These are phyloP conservation scores for Pseudotulostoma volvatum DNA, from an alignment of 495 filamentous ascomycete genomes.

Conservation along the genomic window DNA sequence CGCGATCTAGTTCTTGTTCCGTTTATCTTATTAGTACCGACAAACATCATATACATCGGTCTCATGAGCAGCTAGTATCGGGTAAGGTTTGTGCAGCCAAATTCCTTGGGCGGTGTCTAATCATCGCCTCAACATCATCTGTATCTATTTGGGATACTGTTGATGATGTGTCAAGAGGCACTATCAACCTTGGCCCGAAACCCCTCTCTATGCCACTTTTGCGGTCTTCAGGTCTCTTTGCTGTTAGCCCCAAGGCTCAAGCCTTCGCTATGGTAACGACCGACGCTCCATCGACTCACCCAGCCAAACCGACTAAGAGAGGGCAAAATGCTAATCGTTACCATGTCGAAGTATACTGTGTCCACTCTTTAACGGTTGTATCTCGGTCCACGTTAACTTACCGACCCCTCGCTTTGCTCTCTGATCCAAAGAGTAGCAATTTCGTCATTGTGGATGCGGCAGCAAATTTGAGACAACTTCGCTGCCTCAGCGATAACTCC, in stretches of 20 bases:
- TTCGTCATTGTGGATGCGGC: conserved; percentile 37
- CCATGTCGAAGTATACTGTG: conserved; percentile 21
- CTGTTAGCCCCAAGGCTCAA: conserved; percentile 20
- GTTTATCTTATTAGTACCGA: conserved; percentile 23
- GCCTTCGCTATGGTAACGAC: conserved; percentile 21
- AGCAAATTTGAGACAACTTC: conserved; percentile 29
- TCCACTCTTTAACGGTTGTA: conserved; percentile 17
- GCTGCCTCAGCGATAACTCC: conserved; percentile 39
- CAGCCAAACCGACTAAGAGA: conserved; percentile 10
- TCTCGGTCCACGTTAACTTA: conserved; percentile 14
- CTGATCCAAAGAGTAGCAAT: conserved; percentile 32
- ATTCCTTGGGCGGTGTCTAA: conserved; percentile 21
- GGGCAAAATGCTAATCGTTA: conserved; percentile 11
- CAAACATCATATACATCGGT: conserved; percentile 18
- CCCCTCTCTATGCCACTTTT: neutral
- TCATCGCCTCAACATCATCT: conserved; percentile 21
- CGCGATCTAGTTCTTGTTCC: conserved; percentile 12
- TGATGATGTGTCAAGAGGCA: conserved; percentile 20
- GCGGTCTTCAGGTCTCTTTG: conserved; percentile 11
- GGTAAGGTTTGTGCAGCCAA: conserved; percentile 15
- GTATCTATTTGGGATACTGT: conserved; percentile 30
- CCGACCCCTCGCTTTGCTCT: conserved; percentile 21
- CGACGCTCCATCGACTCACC: neutral
- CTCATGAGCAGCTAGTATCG: conserved; percentile 16
- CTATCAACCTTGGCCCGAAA: conserved; percentile 6